Conservation (phyloP, 192 early-diverging fungal genomes). For the Umbelopsis sp. region DNA sequence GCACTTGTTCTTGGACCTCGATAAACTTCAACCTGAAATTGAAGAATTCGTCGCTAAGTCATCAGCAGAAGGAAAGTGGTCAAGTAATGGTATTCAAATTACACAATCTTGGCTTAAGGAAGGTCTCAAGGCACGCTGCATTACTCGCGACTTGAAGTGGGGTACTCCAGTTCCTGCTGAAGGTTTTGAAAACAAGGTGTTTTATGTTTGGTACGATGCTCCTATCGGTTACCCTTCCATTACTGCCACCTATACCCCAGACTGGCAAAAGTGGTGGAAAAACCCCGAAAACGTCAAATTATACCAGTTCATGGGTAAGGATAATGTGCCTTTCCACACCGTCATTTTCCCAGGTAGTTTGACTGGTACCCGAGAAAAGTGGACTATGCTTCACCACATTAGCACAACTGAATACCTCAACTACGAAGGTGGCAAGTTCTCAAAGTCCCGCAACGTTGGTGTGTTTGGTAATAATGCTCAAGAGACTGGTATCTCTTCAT, state of each 20-base stretch:
- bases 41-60: conserved; percentile 77
- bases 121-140: conserved; percentile 90
- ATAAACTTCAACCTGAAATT: conserved; percentile 69
- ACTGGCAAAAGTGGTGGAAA: conserved; percentile 99
- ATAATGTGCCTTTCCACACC: conserved; percentile 99
- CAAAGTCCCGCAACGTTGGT: conserved; percentile 93
- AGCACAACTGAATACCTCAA: conserved; percentile 96
- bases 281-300: conserved; percentile 94
- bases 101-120: conserved; percentile 93
- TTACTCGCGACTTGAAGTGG: conserved; percentile 99
- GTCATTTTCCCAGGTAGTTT: conserved; percentile 93
- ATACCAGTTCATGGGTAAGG: conserved; percentile 99
- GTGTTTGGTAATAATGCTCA: conserved; percentile 97
- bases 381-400: conserved; percentile 92
- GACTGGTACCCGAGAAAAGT: conserved; percentile 85
- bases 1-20: conserved; percentile 91
- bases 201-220: conserved; percentile 99
- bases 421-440: conserved; percentile 96
- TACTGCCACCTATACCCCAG: conserved; percentile 90
- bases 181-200: conserved; percentile 89
- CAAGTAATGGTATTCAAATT: conserved; percentile 82
- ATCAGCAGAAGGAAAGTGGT: conserved; percentile 78
- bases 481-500: conserved; percentile 85
- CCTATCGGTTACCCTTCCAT: conserved; percentile 98
- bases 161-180: conserved; percentile 89